These are phyloP conservation scores for Candida montana DNA, from an alignment of 805 yeast genomes.

Conservation along the genomic window DNA sequence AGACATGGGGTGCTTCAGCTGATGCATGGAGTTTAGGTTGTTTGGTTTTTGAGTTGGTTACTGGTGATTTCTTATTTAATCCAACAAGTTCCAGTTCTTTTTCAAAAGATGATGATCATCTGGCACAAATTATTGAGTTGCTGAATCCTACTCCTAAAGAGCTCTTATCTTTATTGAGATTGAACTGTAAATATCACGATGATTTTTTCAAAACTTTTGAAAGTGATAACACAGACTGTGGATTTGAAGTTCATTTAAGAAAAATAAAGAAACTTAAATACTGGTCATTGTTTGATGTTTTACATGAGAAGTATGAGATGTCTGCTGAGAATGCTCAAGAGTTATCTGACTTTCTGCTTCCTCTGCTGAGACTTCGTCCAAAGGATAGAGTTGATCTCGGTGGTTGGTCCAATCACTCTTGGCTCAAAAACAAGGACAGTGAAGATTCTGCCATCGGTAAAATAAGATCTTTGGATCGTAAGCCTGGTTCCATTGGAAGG, in stretches of 20 bases:
- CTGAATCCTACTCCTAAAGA: conserved; percentile 30
- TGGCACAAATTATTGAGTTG: conserved; percentile 57
- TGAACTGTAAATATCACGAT: conserved; percentile 34
- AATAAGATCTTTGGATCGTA: conserved; percentile 12
- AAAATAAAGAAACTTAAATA: conserved; percentile 66
- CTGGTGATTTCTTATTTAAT: conserved; percentile 59
- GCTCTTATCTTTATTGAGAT: conserved; percentile 33
- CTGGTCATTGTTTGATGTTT: conserved; percentile 69
- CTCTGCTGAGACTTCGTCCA: conserved; percentile 47
- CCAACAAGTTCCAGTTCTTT: conserved; percentile 30
- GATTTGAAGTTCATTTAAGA: conserved; percentile 31
- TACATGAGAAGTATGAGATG: conserved; percentile 69
- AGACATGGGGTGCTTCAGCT: conserved; percentile 57
- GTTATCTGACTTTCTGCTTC: conserved; percentile 41
- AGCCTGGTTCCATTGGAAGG: conserved; percentile 22
- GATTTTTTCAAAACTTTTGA: conserved; percentile 42
- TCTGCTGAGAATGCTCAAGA: conserved; percentile 46
- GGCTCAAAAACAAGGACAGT: conserved; percentile 30
- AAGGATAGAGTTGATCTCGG: conserved; percentile 49
- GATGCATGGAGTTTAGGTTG: conserved; percentile 61
- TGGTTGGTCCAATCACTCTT: conserved; percentile 47
- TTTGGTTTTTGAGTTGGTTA: conserved; percentile 51
- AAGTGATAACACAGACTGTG: conserved; percentile 23
- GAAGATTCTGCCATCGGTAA: conserved; percentile 5
- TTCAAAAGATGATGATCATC: conserved; percentile 54